Conservation (phyloP, 2,329 filamentous ascomycete species). For the Penicillium sp. region DNA sequence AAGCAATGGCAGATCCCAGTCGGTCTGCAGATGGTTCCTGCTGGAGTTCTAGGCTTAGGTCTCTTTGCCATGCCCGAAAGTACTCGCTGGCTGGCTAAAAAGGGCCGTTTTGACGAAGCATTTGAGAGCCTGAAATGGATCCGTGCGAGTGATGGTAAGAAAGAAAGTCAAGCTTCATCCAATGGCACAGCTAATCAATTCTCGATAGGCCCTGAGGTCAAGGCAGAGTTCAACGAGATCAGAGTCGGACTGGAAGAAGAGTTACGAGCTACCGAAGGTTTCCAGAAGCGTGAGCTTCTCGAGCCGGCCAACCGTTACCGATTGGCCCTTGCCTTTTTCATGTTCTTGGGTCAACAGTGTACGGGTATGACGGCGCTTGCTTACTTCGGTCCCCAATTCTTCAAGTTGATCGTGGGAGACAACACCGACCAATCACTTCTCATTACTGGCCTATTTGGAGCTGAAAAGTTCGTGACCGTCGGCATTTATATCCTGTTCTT, state of each 20-base stretch:
- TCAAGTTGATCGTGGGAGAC: slow-evolving; percentile 50
- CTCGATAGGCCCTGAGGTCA: slow-evolving; percentile 41
- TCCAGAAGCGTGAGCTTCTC: slow-evolving; percentile 50
- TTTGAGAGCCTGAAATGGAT: slow-evolving; percentile 53
- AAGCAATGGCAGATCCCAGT: slow-evolving; percentile 55
- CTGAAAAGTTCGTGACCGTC: slow-evolving; percentile 53
- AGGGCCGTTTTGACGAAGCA: slow-evolving; percentile 50
- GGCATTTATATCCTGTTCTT: slow-evolving; percentile 52
- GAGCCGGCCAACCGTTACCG: slow-evolving; percentile 51
- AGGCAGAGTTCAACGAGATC: slow-evolving; percentile 46
- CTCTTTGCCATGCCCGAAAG: slow-evolving; percentile 53
- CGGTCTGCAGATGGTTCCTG: slow-evolving; percentile 51
- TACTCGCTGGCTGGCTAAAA: slow-evolving; percentile 52
- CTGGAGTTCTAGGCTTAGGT: slow-evolving; percentile 49
- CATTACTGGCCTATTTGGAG: slow-evolving; percentile 53
- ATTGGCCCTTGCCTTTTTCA: slow-evolving; percentile 49
- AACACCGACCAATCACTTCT: slow-evolving; percentile 47
- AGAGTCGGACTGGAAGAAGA: slow-evolving; percentile 27
- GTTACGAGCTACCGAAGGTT: slow-evolving; percentile 42
- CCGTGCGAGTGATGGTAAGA: slow-evolving; percentile 36
- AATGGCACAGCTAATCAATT: slow-evolving; percentile 7
- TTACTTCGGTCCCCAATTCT: slow-evolving; percentile 54
- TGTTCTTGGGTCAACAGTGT: slow-evolving; percentile 52
- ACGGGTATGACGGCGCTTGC: slow-evolving; percentile 54
- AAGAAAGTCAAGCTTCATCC: background rate